A percentile compares a stretch with the other conserved stretches of the same genome.
Evolutionary conservation across 1,284 basidiomycete genomes (phyloP).

Genomic region (Ceratobasidium sp.): DNA sequence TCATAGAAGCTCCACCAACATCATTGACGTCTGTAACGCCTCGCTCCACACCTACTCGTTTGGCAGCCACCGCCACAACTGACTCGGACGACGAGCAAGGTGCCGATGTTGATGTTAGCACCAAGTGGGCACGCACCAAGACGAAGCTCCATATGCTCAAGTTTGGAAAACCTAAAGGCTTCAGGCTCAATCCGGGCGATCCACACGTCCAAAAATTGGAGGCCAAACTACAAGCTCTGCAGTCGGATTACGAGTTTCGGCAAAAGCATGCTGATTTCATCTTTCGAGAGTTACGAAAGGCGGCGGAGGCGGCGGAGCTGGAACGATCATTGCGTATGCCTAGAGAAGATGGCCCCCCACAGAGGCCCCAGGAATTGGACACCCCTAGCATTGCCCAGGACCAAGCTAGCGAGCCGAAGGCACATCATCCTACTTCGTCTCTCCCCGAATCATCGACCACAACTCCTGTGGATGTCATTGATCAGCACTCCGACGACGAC

Average conservation of each 20-base stretch:
- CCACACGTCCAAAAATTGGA: conserved; percentile 37
- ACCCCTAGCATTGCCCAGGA: conserved; percentile 55
- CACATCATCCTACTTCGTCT: not conserved
- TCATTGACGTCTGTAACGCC: not conserved
- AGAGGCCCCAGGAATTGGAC: conserved; percentile 34
- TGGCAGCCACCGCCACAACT: conserved; percentile 7
- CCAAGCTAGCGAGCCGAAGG: not conserved
- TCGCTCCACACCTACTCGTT: conserved; percentile 11
- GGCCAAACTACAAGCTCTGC: conserved; percentile 15
- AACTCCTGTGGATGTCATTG: conserved; percentile 61
- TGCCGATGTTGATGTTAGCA: conserved; percentile 59
- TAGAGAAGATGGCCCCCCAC: conserved; percentile 38
- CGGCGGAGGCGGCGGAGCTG: conserved; percentile 21
- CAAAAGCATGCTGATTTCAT: conserved; percentile 37
- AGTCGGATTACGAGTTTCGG: conserved; percentile 30
- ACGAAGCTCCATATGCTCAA: conserved; percentile 30
- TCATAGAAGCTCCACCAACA: conserved; percentile 17
- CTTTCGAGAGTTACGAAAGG: conserved; percentile 18
- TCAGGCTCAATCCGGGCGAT: conserved; percentile 34
- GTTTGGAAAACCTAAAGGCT: conserved; percentile 35
- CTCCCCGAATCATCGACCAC: not conserved
- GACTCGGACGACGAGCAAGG: conserved; percentile 52
- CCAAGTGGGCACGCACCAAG: conserved; percentile 39
- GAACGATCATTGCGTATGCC: conserved; percentile 28
- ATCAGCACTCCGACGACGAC: conserved; percentile 61